Evolutionary conservation across 257 asterid genomes (phyloP).

Genomic region (Solanum pennellii): DNA sequence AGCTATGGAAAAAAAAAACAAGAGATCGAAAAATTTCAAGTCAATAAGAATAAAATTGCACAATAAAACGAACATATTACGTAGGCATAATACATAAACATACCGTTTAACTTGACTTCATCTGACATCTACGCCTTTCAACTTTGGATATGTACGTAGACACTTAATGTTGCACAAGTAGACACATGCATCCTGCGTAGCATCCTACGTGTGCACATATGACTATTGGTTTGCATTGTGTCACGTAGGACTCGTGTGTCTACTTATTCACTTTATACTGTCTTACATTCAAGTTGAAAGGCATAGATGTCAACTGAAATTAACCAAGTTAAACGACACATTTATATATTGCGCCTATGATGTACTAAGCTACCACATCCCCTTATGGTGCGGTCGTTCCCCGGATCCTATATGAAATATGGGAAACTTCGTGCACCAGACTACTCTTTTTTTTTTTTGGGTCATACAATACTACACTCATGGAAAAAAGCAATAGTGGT

Average conservation of each 20-base stretch:
- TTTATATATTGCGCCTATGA: no score
- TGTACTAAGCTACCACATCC: background rate
- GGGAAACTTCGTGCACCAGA: background rate
- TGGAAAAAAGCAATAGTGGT: no score
- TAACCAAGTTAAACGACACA: no score
- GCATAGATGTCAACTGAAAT: background rate
- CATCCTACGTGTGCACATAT: background rate
- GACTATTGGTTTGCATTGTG: background rate
- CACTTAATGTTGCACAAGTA: background rate
- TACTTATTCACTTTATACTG: background rate
- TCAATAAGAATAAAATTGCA: background rate
- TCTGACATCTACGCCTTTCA: background rate
- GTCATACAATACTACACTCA: background rate
- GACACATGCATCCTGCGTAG: background rate
- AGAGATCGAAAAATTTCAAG: background rate
- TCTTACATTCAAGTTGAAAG: background rate
- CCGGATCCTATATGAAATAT: background rate
- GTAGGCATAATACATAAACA: background rate
- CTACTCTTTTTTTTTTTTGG: background rate
- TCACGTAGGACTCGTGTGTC: background rate
- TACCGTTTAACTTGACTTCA: background rate
- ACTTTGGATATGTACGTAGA: background rate
- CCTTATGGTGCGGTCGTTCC: background rate
- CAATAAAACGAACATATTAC: background rate
- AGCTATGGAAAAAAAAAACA: constrained; percentile 14